Percentiles rank a stretch among this genome's conserved stretches.
These are phyloP conservation scores for Sporothrix globosa DNA, from an alignment of 2,329 filamentous ascomycete species.

Conservation along the genomic window DNA sequence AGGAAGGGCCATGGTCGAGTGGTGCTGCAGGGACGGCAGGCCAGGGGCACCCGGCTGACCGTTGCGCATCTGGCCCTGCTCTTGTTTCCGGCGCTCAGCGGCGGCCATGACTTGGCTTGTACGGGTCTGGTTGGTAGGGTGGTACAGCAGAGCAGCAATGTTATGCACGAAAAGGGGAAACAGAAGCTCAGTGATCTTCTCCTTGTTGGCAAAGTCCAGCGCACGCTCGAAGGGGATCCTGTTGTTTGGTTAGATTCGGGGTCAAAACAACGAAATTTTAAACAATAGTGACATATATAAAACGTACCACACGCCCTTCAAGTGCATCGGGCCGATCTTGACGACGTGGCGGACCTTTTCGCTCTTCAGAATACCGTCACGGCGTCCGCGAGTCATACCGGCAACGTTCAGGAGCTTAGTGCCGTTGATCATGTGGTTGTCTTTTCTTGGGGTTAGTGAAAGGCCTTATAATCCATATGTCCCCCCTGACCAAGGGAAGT, in stretches of 20 bases:
- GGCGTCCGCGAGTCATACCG: constrained; percentile 93
- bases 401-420: constrained; percentile 97
- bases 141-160: constrained; percentile 90
- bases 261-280: constrained; percentile 20
- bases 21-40: constrained; percentile 70
- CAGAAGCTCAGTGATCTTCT: constrained; percentile 94
- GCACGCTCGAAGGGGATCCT: constrained; percentile 98
- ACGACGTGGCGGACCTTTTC: constrained; percentile 96
- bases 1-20: constrained; percentile 61
- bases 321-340: constrained; percentile 98
- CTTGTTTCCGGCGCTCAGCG: constrained; percentile 74
- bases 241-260: constrained; percentile 18
- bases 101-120: constrained; percentile 87
- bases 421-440: constrained; percentile 99
- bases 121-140: constrained; percentile 83
- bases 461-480: background rate
- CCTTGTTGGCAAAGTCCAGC: constrained; percentile 98
- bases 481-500: background rate
- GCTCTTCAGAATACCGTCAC: constrained; percentile 96
- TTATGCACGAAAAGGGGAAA: constrained; percentile 98
- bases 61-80: constrained; percentile 69
- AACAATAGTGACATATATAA: background rate
- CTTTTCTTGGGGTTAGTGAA: constrained; percentile 49
- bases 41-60: constrained; percentile 57
- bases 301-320: constrained; percentile 93